A percentile compares a stretch with the other conserved stretches of the same genome.
These are phyloP conservation scores for Spencermartinsiella ligniputridi DNA, from an alignment of 1,139 yeast species.

Conservation along the genomic window DNA sequence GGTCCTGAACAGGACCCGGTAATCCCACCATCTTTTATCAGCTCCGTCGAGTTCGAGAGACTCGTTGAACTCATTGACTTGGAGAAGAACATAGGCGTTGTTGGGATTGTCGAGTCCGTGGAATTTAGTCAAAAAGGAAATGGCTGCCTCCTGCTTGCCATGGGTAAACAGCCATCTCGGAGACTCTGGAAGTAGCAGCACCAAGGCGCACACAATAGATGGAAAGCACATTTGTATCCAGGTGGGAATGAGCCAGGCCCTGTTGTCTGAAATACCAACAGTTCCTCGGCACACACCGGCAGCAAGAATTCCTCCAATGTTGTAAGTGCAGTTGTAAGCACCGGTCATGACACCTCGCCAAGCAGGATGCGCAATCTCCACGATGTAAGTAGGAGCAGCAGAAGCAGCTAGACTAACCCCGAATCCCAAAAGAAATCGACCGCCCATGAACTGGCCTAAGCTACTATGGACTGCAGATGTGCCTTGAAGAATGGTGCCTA, in stretches of 20 bases:
- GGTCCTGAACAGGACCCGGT: conserved; percentile 36
- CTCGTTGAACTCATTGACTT: conserved; percentile 19
- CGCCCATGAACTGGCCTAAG: conserved; percentile 19
- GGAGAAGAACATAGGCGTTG: conserved; percentile 18
- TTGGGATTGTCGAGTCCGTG: conserved; percentile 23
- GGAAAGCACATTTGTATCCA: conserved; percentile 41
- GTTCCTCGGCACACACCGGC: conserved; percentile 13
- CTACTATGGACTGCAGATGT: conserved; percentile 8
- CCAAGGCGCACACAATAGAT: conserved; percentile 48
- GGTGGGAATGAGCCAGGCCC: conserved; percentile 45
- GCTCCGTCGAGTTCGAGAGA: conserved; percentile 13
- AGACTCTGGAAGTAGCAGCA: conserved; percentile 61
- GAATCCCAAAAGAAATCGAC: conserved; percentile 24
- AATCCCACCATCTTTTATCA: conserved; percentile 24
- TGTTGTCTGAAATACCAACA: conserved; percentile 25
- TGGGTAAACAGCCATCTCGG: conserved; percentile 59
- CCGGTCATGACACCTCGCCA: conserved; percentile 21
- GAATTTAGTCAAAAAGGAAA: conserved; percentile 25
- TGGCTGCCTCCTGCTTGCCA: conserved; percentile 44
- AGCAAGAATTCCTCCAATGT: conserved; percentile 36
- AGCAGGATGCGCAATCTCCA: conserved; percentile 21
- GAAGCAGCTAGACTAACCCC: conserved; percentile 22
- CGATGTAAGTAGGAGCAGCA: conserved; percentile 20
- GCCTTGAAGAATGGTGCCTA: conserved; percentile 15
- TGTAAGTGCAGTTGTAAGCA: conserved; percentile 32